Evolutionary conservation across 2,329 filamentous ascomycete species (phyloP).

Genomic region (Colletotrichum orbiculare): DNA sequence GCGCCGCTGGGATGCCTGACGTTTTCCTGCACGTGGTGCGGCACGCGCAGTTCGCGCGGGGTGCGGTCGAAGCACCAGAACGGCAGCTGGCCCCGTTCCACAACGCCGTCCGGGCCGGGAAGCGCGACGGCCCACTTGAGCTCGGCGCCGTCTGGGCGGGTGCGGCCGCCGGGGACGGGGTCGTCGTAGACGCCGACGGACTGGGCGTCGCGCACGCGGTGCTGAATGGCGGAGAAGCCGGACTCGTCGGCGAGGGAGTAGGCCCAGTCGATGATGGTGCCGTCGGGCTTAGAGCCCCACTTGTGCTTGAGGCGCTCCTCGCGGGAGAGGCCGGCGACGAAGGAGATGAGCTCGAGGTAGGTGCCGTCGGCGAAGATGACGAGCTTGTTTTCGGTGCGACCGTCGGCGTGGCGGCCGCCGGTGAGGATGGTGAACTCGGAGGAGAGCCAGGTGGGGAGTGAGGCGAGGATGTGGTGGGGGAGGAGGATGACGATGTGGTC

Average conservation of each 20-base stretch:
- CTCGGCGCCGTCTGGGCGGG: conserved; percentile 63
- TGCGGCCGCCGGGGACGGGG: conserved; percentile 64
- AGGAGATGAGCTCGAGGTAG: conserved; percentile 75
- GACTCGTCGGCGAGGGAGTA: conserved; percentile 55
- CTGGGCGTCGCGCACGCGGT: conserved; percentile 44
- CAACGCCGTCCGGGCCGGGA: conserved; percentile 37
- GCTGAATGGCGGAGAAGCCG: conserved; percentile 52
- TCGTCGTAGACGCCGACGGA: conserved; percentile 57
- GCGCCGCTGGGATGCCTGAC: conserved; percentile 63
- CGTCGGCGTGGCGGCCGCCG: conserved; percentile 71
- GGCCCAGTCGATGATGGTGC: conserved; percentile 69
- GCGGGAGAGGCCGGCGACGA: conserved; percentile 49
- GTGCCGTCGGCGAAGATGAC: conserved; percentile 71
- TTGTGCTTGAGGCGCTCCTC: conserved; percentile 61
- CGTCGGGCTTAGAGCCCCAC: conserved; percentile 65
- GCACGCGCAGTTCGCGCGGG: conserved; percentile 64
- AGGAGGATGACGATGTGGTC: conserved; percentile 76
- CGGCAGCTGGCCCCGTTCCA: conserved; percentile 63
- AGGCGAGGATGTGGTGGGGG: conserved; percentile 58
- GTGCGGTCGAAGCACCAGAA: conserved; percentile 77
- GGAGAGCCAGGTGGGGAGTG: conserved; percentile 62
- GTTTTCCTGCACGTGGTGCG: conserved; percentile 49
- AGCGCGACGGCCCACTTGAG: conserved; percentile 70
- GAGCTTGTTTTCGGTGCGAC: conserved; percentile 70
- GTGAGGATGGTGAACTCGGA: conserved; percentile 67